Conservation (phyloP, 2,329 filamentous ascomycete species). For the Chaetomium globosum region DNA sequence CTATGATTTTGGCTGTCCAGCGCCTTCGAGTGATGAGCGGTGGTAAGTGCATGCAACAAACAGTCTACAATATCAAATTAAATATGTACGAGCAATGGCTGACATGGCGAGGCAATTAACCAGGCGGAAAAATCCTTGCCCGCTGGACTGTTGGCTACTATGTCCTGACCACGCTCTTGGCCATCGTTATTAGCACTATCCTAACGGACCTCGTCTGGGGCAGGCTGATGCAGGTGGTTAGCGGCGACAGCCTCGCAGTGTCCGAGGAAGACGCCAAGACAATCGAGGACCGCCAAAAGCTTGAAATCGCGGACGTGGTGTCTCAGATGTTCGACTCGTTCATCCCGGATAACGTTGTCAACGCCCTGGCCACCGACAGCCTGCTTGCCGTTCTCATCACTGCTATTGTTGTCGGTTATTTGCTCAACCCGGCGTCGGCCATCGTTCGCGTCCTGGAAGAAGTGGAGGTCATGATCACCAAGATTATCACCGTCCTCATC, state of each 20-base stretch:
- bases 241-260: constrained; percentile 41
- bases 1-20: constrained; percentile 56
- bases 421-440: constrained; percentile 45
- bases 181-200: constrained; percentile 52
- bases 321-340: constrained; percentile 54
- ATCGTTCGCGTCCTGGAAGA: constrained; percentile 51
- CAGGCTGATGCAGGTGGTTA: constrained; percentile 46
- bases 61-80: no score
- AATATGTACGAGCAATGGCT: neutral
- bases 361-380: constrained; percentile 47
- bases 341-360: constrained; percentile 53
- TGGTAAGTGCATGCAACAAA: constrained; percentile 30
- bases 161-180: constrained; percentile 52
- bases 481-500: constrained; percentile 48
- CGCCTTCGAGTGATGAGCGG: constrained; percentile 51
- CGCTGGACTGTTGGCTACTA: constrained; percentile 55
- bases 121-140: constrained; percentile 47
- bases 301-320: constrained; percentile 48
- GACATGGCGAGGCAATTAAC: neutral
- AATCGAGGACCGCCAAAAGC: constrained; percentile 41
- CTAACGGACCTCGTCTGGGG: constrained; percentile 53
- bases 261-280: constrained; percentile 42
- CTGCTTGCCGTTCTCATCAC: constrained; percentile 31
- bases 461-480: constrained; percentile 48
- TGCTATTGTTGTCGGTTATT: constrained; percentile 28